Conservation (phyloP, 768 basidiomycete species). For the Cyclocybe cylindracea region DNA sequence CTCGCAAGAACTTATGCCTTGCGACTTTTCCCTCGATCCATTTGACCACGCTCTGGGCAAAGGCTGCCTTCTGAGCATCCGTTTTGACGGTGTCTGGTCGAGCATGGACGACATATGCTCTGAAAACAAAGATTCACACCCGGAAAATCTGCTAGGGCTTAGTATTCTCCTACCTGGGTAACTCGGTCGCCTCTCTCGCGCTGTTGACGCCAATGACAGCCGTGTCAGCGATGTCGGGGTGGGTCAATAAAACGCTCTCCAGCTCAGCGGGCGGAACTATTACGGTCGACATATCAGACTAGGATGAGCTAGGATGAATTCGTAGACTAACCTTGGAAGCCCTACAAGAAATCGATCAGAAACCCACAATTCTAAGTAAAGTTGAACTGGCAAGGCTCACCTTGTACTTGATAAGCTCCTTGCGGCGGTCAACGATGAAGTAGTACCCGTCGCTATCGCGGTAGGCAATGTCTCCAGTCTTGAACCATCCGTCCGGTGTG, state of each 20-base stretch:
- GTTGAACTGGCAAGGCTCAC: constrained; percentile 23
- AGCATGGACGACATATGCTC: constrained; percentile 67
- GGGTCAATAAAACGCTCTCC: constrained; percentile 72
- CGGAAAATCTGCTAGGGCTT: no score
- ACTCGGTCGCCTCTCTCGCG: constrained; percentile 72
- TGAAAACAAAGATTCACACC: no score
- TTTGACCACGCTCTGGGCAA: constrained; percentile 44
- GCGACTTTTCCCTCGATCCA: constrained; percentile 79
- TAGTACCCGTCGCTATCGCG: constrained; percentile 72
- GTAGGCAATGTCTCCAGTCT: constrained; percentile 81
- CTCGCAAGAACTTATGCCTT: constrained; percentile 73
- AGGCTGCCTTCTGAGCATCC: constrained; percentile 37
- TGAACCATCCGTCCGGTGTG: constrained; percentile 79
- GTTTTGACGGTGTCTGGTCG: constrained; percentile 35
- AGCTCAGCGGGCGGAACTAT: constrained; percentile 86
- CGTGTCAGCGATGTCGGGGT: constrained; percentile 75
- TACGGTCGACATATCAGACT: background rate
- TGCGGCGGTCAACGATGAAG: constrained; percentile 71
- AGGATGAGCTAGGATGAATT: background rate
- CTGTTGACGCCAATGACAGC: constrained; percentile 78
- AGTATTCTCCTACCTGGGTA: constrained; percentile 69
- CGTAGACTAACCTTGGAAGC: constrained; percentile 64
- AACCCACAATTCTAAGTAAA: no score
- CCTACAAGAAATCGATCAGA: constrained; percentile 31
- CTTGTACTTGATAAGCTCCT: constrained; percentile 79